Evolutionary conservation across 208 protist genomes (phyloP).

Genomic region (Crithidia expoeki): DNA sequence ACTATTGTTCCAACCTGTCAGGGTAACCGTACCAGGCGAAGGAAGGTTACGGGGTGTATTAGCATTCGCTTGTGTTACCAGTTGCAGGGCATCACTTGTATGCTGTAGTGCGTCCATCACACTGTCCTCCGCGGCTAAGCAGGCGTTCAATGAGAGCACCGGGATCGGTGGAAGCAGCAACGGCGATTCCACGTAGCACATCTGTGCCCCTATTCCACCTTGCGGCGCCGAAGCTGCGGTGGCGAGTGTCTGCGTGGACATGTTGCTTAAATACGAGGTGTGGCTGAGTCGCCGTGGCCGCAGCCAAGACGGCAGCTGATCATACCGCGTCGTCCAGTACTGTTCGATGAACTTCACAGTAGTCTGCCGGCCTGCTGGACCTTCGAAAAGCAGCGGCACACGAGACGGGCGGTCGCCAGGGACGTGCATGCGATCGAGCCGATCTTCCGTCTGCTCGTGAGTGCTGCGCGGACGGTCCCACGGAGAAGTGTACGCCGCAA

Average conservation of each 20-base stretch:
- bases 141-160: slow-evolving; percentile 8
- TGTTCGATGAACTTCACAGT: slow-evolving; percentile 21
- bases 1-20: no score
- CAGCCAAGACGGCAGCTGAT: slow-evolving; percentile 19
- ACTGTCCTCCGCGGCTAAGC: slow-evolving; percentile 9
- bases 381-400: slow-evolving; percentile 22
- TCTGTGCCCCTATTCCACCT: background rate
- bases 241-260: background rate
- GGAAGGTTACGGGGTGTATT: no score
- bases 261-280: background rate
- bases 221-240: background rate
- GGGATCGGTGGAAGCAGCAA: slow-evolving; percentile 7
- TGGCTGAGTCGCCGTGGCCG: background rate
- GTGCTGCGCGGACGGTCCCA: background rate
- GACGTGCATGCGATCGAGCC: slow-evolving; percentile 21
- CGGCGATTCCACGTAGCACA: slow-evolving; percentile 15
- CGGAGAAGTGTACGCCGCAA: background rate
- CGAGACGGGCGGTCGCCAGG: slow-evolving; percentile 5
- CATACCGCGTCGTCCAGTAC: slow-evolving; percentile 16
- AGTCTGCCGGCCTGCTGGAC: slow-evolving; percentile 11
- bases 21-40: no score
- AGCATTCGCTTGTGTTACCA: no score
- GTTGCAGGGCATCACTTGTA: background rate
- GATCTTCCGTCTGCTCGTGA: background rate
- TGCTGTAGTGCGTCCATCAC: slow-evolving; percentile 6